phyloP scores from a whole-genome alignment of 352 stramenopile genomes.

The Phytophthora sansomeana region DNA sequence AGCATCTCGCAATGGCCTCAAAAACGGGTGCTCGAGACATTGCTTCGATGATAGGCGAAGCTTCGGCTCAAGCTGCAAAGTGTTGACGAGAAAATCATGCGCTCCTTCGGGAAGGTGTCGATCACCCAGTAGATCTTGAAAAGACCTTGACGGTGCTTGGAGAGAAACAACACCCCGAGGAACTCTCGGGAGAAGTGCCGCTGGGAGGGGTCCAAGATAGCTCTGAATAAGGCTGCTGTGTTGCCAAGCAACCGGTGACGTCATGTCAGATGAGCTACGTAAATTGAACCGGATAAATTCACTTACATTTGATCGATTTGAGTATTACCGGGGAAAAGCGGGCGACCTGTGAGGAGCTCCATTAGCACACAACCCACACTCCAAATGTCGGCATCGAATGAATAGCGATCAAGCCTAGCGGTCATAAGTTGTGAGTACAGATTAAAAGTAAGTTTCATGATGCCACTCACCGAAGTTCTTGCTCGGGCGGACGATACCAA shows the following conservation, averaged over 20 bases:
- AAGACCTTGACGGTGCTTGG: slow-evolving; percentile 53
- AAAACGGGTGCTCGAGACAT: slow-evolving; percentile 68
- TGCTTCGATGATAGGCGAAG: slow-evolving; percentile 57
- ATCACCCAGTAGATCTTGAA: slow-evolving; percentile 53
- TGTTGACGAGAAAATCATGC: slow-evolving; percentile 72
- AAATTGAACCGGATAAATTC: background rate
- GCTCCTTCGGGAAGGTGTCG: slow-evolving; percentile 57
- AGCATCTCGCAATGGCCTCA: slow-evolving; percentile 58
- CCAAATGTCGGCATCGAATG: slow-evolving; percentile 86
- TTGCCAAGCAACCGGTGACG: no score
- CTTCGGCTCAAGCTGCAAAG: slow-evolving; percentile 70
- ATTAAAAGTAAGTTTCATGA: background rate
- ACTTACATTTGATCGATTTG: slow-evolving; percentile 84
- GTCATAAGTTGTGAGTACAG: no score
- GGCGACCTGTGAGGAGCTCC: slow-evolving; percentile 77
- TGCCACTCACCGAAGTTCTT: slow-evolving; percentile 68
- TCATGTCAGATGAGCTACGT: background rate
- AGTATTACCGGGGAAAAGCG: slow-evolving; percentile 77
- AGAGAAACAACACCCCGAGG: slow-evolving; percentile 56
- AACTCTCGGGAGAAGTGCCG: slow-evolving; percentile 46
- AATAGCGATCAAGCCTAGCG: slow-evolving; percentile 84
- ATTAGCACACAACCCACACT: slow-evolving; percentile 81
- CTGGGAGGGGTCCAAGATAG: slow-evolving; percentile 65
- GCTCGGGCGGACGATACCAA: slow-evolving; percentile 85
- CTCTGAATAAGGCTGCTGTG: slow-evolving; percentile 80